phyloP scores from a whole-genome alignment of 306 rosid genomes.

The Fragaria nilgerrensis region DNA sequence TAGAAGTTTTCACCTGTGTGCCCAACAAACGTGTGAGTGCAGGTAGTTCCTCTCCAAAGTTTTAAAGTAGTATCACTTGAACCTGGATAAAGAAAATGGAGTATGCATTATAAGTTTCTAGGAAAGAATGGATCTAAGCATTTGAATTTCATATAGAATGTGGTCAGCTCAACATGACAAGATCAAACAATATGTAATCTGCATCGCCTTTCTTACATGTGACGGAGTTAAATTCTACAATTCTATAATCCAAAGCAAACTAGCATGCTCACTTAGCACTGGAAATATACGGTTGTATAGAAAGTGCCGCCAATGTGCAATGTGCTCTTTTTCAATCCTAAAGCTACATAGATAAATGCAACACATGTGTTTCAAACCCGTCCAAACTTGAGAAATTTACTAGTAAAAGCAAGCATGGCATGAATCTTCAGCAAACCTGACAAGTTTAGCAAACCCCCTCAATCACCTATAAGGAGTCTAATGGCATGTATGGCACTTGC shows the following conservation, averaged over 20 bases:
- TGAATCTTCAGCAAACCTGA: too few relatives aligned
- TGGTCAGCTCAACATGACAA: slow-evolving; percentile 4
- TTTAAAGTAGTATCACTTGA: slow-evolving; percentile 85
- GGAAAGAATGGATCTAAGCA: background rate
- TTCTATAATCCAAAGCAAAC: background rate
- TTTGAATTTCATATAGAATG: slow-evolving; percentile 1
- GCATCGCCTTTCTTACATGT: background rate
- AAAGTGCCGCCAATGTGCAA: background rate
- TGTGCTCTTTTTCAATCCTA: slow-evolving; percentile 1
- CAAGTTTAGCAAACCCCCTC: too few relatives aligned
- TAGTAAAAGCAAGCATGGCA: background rate
- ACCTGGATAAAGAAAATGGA: slow-evolving; percentile 43
- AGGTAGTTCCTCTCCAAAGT: slow-evolving; percentile 83
- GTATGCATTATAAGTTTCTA: slow-evolving; percentile 26
- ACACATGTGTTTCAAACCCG: background rate
- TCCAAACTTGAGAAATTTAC: background rate
- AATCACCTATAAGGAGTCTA: too few relatives aligned
- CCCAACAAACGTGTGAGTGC: slow-evolving; percentile 71
- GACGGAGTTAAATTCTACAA: background rate
- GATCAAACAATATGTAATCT: slow-evolving; percentile 2
- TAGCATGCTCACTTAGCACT: background rate
- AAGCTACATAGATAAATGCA: slow-evolving; percentile 5
- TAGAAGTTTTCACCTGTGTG: slow-evolving; percentile 59
- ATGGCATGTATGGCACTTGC: too few relatives aligned
- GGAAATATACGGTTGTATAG: background rate